phyloP scores from a whole-genome alignment of 225 moss, liverwort and hornwort genomes.

The Bryum argenteum region DNA sequence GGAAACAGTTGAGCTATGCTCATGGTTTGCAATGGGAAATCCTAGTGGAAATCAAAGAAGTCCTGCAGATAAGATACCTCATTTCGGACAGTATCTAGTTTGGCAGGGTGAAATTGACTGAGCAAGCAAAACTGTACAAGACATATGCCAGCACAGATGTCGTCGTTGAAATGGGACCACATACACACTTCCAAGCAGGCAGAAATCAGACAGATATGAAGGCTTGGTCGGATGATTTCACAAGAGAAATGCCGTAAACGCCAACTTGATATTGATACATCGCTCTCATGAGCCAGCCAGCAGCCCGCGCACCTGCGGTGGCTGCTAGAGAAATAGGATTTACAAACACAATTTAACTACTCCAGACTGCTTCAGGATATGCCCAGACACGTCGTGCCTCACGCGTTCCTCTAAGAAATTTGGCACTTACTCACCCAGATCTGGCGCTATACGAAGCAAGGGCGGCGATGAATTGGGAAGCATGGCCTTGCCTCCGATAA shows the following conservation, averaged over 20 bases:
- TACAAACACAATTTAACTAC: conserved; percentile 8
- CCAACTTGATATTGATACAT: conserved; percentile 22
- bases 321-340: conserved; percentile 20
- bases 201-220: background rate
- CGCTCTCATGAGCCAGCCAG: conserved; percentile 25
- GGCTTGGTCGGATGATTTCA: background rate
- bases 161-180: background rate
- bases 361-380: conserved; percentile 15
- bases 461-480: conserved; percentile 4
- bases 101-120: no score
- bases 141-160: no score
- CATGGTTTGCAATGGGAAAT: no score
- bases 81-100: no score
- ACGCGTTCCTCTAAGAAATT: conserved; percentile 3
- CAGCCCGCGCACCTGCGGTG: conserved; percentile 10
- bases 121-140: no score
- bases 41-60: no score
- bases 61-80: no score
- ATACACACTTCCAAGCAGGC: background rate
- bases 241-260: conserved; percentile 3
- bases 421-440: conserved; percentile 2
- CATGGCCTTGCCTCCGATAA: conserved; percentile 18
- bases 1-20: no score
- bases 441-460: conserved; percentile 1
- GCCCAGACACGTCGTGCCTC: background rate